Percentiles rank a stretch among this genome's conserved stretches.
phyloP scores from a whole-genome alignment of 2,329 filamentous ascomycete genomes.

The Tricladium varicosporioides region DNA sequence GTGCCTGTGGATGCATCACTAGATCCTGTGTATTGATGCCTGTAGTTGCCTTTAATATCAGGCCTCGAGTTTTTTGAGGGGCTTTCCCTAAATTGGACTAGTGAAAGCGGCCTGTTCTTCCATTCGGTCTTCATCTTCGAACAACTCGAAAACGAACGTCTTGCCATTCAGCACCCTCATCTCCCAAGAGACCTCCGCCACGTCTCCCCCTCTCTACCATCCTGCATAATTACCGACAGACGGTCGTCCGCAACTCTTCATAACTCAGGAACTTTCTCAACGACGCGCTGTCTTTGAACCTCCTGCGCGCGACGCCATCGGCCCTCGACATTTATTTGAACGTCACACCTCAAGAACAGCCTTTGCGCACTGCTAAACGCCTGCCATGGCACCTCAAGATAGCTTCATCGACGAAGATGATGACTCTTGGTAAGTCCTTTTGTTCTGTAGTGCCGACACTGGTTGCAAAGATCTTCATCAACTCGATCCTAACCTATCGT shows the following conservation, averaged over 20 bases:
- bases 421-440: conserved; percentile 58
- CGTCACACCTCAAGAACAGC: conserved; percentile 15
- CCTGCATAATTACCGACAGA: not conserved
- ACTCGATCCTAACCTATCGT: conserved; percentile 27
- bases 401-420: conserved; percentile 71
- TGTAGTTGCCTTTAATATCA: no score
- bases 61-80: no score
- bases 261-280: not conserved
- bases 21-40: no score
- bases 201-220: not conserved
- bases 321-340: not conserved
- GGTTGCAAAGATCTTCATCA: not conserved
- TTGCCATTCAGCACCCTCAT: not conserved
- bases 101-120: not conserved
- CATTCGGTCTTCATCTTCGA: not conserved
- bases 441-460: not conserved
- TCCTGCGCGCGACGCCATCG: conserved; percentile 9
- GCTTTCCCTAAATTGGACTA: not conserved
- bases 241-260: not conserved
- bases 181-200: not conserved
- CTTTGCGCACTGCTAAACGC: conserved; percentile 8
- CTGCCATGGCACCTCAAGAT: conserved; percentile 63
- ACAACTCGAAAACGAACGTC: not conserved
- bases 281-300: conserved; percentile 20
- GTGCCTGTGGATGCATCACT: not conserved